phyloP scores from a whole-genome alignment of 2,329 filamentous ascomycete species.

The Dryadomyces quercivorus region DNA sequence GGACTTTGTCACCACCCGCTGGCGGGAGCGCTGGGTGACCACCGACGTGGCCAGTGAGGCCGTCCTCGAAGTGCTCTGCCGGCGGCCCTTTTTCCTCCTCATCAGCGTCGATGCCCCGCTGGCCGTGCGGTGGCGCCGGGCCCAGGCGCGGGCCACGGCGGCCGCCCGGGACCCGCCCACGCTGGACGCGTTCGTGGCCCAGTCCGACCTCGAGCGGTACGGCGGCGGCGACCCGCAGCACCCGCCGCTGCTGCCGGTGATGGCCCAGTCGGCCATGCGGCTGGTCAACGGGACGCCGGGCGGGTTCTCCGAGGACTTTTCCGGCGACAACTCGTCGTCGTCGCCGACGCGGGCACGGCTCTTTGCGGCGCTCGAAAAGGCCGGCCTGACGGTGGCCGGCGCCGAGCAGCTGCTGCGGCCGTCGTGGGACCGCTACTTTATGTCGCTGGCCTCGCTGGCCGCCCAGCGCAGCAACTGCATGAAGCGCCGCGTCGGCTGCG shows the following conservation, averaged over 20 bases:
- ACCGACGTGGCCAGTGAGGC: slow-evolving; percentile 66
- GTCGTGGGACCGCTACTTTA: slow-evolving; percentile 95
- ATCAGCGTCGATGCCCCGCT: slow-evolving; percentile 86
- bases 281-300: slow-evolving; percentile 57
- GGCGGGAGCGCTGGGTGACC: slow-evolving; percentile 76
- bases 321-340: not conserved
- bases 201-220: slow-evolving; percentile 68
- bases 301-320: not conserved
- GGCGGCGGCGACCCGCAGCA: slow-evolving; percentile 23
- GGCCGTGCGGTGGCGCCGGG: slow-evolving; percentile 70
- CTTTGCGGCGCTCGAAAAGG: slow-evolving; percentile 55
- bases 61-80: slow-evolving; percentile 61
- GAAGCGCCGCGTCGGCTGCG: slow-evolving; percentile 92
- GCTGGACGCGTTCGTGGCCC: slow-evolving; percentile 43
- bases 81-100: slow-evolving; percentile 85
- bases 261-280: slow-evolving; percentile 70
- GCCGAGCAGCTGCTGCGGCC: slow-evolving; percentile 58
- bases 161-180: not conserved
- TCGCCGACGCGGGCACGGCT: slow-evolving; percentile 30
- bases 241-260: slow-evolving; percentile 59
- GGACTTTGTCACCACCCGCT: slow-evolving; percentile 74
- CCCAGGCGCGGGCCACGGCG: slow-evolving; percentile 29
- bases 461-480: slow-evolving; percentile 92
- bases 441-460: slow-evolving; percentile 87
- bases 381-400: slow-evolving; percentile 63